Evolutionary conservation across 257 asterid species (phyloP), one percentile per base, ranked within the genome.

Genomic region (Rauvolfia tetraphylla): DNA sequence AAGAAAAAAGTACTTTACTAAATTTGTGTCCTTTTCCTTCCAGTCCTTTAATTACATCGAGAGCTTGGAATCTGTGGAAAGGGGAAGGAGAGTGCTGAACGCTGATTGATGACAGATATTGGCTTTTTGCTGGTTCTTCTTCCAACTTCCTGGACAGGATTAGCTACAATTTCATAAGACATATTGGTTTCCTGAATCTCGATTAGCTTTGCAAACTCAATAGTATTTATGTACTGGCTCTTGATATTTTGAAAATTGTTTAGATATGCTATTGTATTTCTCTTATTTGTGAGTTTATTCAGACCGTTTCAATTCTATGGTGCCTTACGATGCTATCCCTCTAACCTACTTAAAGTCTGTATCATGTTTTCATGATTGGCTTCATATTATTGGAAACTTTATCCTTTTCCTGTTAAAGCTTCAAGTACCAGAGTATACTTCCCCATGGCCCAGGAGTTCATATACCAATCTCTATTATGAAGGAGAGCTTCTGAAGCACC

Each of bases 41-140:
- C 22, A 44, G 46, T 14, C 31, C 39, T 70, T 70, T 17, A 44
- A 70, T 17, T 70, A 70, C 36, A 34, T 70, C 11, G 74, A 70
- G 39, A 70, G 74, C 74, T 46, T 70, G 56, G 22, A 46, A 46
- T 70, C 74, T 70, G 57, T 70, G 20, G 61, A n/a, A 46, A 39
- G 23, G 25, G 44, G 70, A 17, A 34, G 70, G 70, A 33, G n/a
- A 33, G 13, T 65, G 46, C 41, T 34, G 44, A 65, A 8, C 34
- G 70, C 70, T 65, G 46, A 65, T 54, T 54, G 61, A 54, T 56
- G 33, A n/a, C 31, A 56, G 63, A 33, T 56, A 56, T 14, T 56
- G 12, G 8, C 33, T 56, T 23, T 54, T 1, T 54, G 27, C 29
- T 54, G 27, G 22, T 54, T 54, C 22, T 54, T 54, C 4, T 15